phyloP scores from a whole-genome alignment of 768 basidiomycete genomes.

The Roridomyces roridus region DNA sequence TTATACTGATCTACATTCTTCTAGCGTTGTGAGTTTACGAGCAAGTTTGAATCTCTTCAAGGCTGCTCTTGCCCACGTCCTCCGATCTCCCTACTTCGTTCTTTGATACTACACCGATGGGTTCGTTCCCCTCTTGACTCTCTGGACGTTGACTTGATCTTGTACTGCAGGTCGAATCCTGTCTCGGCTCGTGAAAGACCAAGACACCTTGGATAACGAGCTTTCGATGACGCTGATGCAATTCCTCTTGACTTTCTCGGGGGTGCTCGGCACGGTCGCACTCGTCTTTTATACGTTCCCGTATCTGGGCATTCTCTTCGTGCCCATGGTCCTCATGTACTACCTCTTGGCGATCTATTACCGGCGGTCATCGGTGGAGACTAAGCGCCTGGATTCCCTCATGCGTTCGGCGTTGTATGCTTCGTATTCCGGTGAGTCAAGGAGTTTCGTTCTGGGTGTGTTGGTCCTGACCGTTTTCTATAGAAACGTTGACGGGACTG shows the following conservation, averaged over 20 bases:
- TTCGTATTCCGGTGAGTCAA: constrained; percentile 55
- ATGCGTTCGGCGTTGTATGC: constrained; percentile 63
- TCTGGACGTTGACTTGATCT: neutral
- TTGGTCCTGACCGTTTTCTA: constrained; percentile 4
- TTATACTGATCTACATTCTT: neutral
- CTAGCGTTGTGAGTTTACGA: constrained; percentile 42
- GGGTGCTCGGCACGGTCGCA: constrained; percentile 59
- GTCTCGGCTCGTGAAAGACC: constrained; percentile 65
- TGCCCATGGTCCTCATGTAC: constrained; percentile 57
- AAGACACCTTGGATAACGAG: constrained; percentile 59
- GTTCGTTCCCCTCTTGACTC: constrained; percentile 31
- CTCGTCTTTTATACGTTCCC: constrained; percentile 71
- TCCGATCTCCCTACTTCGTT: constrained; percentile 67
- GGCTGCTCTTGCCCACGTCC: constrained; percentile 57
- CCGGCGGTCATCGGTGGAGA: constrained; percentile 65
- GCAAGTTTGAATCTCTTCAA: constrained; percentile 59
- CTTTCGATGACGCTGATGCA: constrained; percentile 24
- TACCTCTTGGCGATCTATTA: constrained; percentile 60
- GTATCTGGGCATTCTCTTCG: constrained; percentile 66
- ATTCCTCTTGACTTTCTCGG: constrained; percentile 46
- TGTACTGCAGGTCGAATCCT: constrained; percentile 50
- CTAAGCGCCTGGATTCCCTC: constrained; percentile 67
- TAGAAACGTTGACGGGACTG: constrained; percentile 67
- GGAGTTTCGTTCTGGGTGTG: neutral
- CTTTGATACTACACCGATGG: constrained; percentile 76